These are phyloP conservation scores for Raddia guianensis DNA, from an alignment of 176 grass and related monocot genomes.

Conservation along the genomic window DNA sequence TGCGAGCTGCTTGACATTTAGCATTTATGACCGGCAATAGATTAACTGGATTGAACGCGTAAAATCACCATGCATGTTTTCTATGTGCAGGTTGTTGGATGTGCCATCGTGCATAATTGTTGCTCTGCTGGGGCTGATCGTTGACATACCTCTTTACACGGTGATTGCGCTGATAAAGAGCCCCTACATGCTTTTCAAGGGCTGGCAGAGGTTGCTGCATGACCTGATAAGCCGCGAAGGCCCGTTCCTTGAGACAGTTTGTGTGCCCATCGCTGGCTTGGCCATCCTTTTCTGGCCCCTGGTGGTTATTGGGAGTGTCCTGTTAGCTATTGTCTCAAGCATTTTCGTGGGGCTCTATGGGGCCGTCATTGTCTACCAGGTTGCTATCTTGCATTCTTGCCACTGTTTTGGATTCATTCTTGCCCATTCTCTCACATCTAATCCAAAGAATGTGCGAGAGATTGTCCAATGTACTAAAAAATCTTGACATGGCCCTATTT, in stretches of 20 bases:
- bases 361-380: conserved; percentile 88
- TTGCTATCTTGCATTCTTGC: conserved; percentile 19
- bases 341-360: conserved; percentile 94
- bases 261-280: conserved; percentile 82
- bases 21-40: neutral
- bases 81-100: conserved; percentile 64
- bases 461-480: neutral
- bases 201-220: conserved; percentile 93
- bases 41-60: neutral
- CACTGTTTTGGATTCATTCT: neutral
- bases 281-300: conserved; percentile 92
- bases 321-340: conserved; percentile 79
- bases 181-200: conserved; percentile 97
- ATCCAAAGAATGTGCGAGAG: neutral
- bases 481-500: neutral
- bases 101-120: conserved; percentile 72
- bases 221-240: conserved; percentile 89
- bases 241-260: conserved; percentile 81
- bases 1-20: neutral
- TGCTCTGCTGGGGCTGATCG: conserved; percentile 61
- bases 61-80: conserved; percentile 9
- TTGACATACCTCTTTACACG: conserved; percentile 85
- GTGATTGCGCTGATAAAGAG: conserved; percentile 88
- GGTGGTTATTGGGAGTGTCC: conserved; percentile 76
- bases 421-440: neutral